Evolutionary conservation across 441 rosid genomes (phyloP).

Genomic region (Gossypium schwendimanii): DNA sequence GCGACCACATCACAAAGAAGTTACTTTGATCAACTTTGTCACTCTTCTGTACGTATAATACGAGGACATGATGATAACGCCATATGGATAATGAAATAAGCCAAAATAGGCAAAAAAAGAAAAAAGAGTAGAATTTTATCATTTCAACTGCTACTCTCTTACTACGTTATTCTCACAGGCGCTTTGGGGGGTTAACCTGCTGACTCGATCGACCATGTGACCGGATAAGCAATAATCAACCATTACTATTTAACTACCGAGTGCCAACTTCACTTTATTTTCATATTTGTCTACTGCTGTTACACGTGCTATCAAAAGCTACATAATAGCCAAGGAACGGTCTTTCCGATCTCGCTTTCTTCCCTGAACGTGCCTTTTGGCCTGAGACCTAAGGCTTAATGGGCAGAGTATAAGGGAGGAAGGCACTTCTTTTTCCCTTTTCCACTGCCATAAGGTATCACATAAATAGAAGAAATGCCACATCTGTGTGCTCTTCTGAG

Average conservation of each 20-base stretch:
- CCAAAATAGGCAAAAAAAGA: background rate
- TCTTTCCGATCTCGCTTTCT: background rate
- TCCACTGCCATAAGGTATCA: background rate
- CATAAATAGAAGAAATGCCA: background rate
- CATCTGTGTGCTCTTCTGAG: background rate
- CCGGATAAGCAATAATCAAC: background rate
- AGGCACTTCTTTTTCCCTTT: background rate
- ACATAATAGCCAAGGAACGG: background rate
- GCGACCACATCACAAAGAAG: background rate
- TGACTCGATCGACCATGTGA: background rate
- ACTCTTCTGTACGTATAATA: background rate
- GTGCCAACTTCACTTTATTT: background rate
- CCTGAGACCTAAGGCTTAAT: background rate
- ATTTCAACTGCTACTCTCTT: background rate
- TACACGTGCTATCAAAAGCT: background rate
- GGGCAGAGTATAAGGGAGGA: background rate
- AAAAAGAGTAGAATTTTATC: background rate
- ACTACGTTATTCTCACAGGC: too few relatives aligned
- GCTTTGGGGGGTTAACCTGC: too few relatives aligned
- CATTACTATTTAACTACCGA: background rate
- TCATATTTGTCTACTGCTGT: background rate
- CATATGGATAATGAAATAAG: too few relatives aligned
- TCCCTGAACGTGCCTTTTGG: background rate
- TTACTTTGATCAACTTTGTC: background rate
- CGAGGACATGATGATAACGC: background rate